phyloP scores from a whole-genome alignment of 257 asterid species.

The Prunella vulgaris region DNA sequence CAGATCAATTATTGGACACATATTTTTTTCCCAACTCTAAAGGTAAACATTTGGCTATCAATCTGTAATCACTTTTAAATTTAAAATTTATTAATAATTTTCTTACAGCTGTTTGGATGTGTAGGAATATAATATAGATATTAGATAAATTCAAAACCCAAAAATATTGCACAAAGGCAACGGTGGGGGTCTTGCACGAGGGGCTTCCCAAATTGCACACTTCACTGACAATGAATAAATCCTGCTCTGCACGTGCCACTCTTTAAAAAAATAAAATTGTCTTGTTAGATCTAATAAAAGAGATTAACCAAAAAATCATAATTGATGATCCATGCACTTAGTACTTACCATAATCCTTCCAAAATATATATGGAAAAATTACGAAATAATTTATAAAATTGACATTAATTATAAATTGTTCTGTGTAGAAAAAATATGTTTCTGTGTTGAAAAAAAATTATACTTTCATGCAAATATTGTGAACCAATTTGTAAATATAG shows the following conservation, averaged over 20 bases:
- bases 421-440: too few relatives aligned
- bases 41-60: not conserved
- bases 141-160: slow-evolving; percentile 23
- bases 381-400: too few relatives aligned
- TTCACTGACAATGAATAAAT: not conserved
- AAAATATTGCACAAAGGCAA: not conserved
- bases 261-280: too few relatives aligned
- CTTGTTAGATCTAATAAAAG: not conserved
- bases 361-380: too few relatives aligned
- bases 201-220: slow-evolving; percentile 14
- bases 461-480: too few relatives aligned
- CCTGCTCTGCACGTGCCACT: slow-evolving; percentile 13
- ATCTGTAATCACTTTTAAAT: not conserved
- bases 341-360: not conserved
- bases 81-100: not conserved
- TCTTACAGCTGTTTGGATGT: slow-evolving; percentile 39
- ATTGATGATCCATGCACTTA: not conserved
- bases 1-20: too few relatives aligned
- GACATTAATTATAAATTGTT: too few relatives aligned
- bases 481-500: too few relatives aligned
- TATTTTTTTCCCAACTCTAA: not conserved
- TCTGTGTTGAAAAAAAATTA: too few relatives aligned
- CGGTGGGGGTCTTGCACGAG: slow-evolving; percentile 34
- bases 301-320: not conserved
- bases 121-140: slow-evolving; percentile 21